phyloP scores from a whole-genome alignment of 2,329 filamentous ascomycete genomes.

The Sporothrix sp. region DNA sequence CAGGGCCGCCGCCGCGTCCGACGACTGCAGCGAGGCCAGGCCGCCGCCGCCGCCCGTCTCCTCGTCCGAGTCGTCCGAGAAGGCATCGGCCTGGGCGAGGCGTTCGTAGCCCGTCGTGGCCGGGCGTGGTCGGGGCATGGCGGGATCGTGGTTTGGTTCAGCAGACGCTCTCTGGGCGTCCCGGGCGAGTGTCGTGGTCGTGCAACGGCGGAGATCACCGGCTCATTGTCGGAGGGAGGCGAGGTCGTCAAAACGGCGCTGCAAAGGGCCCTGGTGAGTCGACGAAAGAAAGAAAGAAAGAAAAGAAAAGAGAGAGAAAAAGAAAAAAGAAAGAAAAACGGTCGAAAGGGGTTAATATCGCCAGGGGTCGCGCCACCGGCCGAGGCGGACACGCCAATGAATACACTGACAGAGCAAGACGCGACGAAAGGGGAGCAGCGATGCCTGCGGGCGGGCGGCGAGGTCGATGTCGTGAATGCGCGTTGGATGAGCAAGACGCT shows the following conservation, averaged over 20 bases:
- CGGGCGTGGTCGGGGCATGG: constrained; percentile 56
- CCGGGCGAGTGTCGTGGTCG: constrained; percentile 57
- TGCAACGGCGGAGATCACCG: constrained; percentile 45
- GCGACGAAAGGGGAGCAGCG: background rate
- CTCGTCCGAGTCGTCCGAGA: constrained; percentile 58
- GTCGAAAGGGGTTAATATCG: background rate
- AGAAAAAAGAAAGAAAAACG: background rate
- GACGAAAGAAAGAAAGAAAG: background rate
- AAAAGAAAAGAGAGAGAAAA: background rate
- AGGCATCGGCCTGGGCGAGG: constrained; percentile 70
- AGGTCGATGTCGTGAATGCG: too few species aligned
- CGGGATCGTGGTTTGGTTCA: too few species aligned
- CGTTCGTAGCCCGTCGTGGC: constrained; percentile 76
- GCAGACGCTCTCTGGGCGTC: too few species aligned
- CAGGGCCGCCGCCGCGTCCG: constrained; percentile 15
- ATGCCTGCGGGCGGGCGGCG: background rate
- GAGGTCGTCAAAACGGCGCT: background rate
- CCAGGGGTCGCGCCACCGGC: background rate
- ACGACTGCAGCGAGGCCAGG: constrained; percentile 43
- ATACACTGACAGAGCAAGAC: too few species aligned
- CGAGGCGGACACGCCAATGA: background rate
- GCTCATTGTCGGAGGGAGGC: background rate
- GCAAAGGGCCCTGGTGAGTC: background rate
- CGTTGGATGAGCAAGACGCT: too few species aligned
- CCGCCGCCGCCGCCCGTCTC: constrained; percentile 34